Evolutionary conservation across 2,329 filamentous ascomycete genomes (phyloP), one percentile per base, ranked within the genome.

Genomic region (Cordyceps fumosorosea): DNA sequence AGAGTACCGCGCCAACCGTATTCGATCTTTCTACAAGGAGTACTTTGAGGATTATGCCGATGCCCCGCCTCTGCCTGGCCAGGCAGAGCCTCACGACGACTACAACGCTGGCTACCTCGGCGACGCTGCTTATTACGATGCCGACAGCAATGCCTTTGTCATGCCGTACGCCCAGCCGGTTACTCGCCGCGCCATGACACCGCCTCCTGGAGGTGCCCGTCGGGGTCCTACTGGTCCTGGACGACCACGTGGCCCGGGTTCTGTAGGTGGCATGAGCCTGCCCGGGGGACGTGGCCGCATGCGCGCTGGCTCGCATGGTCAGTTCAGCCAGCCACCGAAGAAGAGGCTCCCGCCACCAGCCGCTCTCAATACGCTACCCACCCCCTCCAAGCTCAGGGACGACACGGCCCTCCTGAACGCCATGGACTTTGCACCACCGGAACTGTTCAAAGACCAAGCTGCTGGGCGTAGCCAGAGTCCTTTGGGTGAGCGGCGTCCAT

Each of bases 1-100:
- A 0, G 95, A 98, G 74, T 88, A 93, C 70, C 87, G 95, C 69
- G 95, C 95, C 66, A 98, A 97, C 79, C 88, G 95, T 63, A 99
- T 99, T 67, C 86, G 95, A 73, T 99, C 95, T 4, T 99, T 99
- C 80, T 99, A 99, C 80, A 97, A 97, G 79, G 95, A 99, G 73
- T 99, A 99, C 78, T 99, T 99, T 69, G 95, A 98, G 67, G 93
- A 97, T 48, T 85, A 81, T 63, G 90, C 86, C 72, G 74, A 75
- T 48, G 67, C 72, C 6, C 69, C 75, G n/a, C 79, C 78, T 29
- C 58, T 69, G 66, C 76, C 74, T 12, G 48, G 66, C 50, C 48
- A 71, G 66, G 10, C 11, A 14, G 66, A 80, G 60, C 90, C 93
- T 74, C 88, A 90, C 65, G 89, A 93, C 69, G 89, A 93, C 68